Base-by-base conservation (phyloP, 306 rosid genomes). In the Acacia confusa region DNA sequence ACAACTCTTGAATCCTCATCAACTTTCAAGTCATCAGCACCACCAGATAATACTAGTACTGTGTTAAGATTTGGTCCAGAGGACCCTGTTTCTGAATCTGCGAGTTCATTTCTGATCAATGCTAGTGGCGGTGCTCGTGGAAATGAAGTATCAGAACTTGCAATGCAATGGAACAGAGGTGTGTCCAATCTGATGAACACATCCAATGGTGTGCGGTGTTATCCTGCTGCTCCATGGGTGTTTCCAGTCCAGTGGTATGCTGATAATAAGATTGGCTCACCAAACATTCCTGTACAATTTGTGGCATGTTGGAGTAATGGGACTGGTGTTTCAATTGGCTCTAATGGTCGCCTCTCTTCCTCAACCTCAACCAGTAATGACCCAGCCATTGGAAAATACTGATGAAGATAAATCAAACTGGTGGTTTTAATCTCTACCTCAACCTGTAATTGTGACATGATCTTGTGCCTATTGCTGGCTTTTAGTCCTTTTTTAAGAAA, bases 61-160 rank as follows among this genome's bases (percentile, higher is more conserved):
- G 79, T 89, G 19, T 60, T 89, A 32, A 87, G 86, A 79, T 92
- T 91, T 66, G 91, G 94, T 77, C 85, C 81, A 4, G 91, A 90
- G 0, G 36, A 34, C 67, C 36, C 67, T 25, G 19, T 27, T 60
- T 12, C 36, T 28, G 69, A 63, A 70, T 83, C 92, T 3, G 83
- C 83, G 85, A 88, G 81, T 68, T 84, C 88, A 25, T 72, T 79
- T 80, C 86, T 87, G 24, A 47, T 4, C 52, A 11, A 10, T 14
- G 3, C 52, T 47, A 11, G 47, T 43, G 47, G 47, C 9, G 47
- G 13, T 43, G 13, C 40, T 6, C 40, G 47, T 8, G 47, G 47
- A 11, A 43, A 78, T 38, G 88, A 68, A 36, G 45, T 2, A 15
- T 28, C 69, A 63, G 40, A 63, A 63, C 69, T 5, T 13, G 19